Evolutionary conservation across 371 early-diverging fungal genomes (phyloP), one percentile per base, ranked within the genome.

Genomic region (Haplosporangium sp.): DNA sequence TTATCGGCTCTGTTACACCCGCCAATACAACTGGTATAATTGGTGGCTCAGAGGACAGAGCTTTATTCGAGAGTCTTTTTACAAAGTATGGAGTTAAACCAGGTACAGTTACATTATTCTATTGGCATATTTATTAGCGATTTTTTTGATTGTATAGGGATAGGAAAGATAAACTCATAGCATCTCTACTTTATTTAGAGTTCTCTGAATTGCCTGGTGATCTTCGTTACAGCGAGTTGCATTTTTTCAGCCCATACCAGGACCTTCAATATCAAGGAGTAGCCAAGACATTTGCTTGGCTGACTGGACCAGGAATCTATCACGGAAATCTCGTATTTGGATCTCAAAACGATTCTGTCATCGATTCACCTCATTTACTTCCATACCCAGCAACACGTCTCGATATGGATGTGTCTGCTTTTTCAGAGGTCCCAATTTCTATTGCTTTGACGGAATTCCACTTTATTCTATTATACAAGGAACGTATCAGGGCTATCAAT

Each of bases 401-500:
- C 1, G 88, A 89, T 56, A 82, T 84, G 34, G 85, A 87, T 38
- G 69, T 84, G 17, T 67, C 85, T 1, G 71, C 82, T 27, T 70
- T 85, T 71, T 78, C 10, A 11, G 93, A 93, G 63, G 78, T 86
- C 42, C 97, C 96, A 0, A 83, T 94, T 4, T 88, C 94, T 0
- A 82, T 96, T 64, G 92, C 92, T 5, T 74, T 95, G 63, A 95
- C 96, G 4, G 94, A 94, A 78, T 97, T 95, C 74, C 98, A 97
- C 71, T 92, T 92, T 69, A 82, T 97, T 55, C 83, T 97, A 45
- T 86, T 97, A 38, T 96, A 94, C 83, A 84, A 87, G 35, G 88
- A 91, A 72, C 85, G 90, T 48, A 78, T 97, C 6, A 84, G 92
- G 48, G 96, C 95, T 2, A 84, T 97, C 38, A 93, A 90, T 71